These are phyloP conservation scores for Scytalidium lignicola DNA, from an alignment of 2,329 filamentous ascomycete species.

Conservation along the genomic window DNA sequence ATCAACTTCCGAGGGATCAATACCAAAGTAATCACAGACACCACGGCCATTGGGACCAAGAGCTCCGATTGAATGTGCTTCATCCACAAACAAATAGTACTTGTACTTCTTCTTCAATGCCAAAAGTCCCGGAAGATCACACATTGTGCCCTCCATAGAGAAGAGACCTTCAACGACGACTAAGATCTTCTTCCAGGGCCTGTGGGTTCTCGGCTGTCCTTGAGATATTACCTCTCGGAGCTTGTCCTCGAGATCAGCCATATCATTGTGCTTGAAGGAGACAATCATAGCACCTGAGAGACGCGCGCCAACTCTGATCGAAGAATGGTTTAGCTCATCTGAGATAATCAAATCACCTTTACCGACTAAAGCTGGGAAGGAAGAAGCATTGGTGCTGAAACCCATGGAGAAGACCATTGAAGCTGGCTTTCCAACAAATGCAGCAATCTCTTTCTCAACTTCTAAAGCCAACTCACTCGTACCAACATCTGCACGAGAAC, in stretches of 20 bases:
- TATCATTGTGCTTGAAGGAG: conserved; percentile 98
- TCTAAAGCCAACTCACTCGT: conserved; percentile 84
- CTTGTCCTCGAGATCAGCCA: conserved; percentile 77
- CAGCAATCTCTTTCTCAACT: conserved; percentile 83
- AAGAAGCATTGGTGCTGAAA: conserved; percentile 89
- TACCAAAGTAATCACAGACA: conserved; percentile 94
- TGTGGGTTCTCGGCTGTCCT: conserved; percentile 95
- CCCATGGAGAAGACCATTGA: conserved; percentile 99
- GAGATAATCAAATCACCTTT: conserved; percentile 95
- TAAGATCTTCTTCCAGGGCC: conserved; percentile 98
- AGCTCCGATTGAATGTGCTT: conserved; percentile 93
- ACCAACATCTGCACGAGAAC: conserved; percentile 76
- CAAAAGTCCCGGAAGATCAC: conserved; percentile 87
- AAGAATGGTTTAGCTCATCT: conserved; percentile 96
- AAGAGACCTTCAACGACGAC: conserved; percentile 96
- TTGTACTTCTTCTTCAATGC: conserved; percentile 92
- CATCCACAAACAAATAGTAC: conserved; percentile 91
- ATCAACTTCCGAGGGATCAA: conserved; percentile 83
- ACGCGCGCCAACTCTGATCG: conserved; percentile 91
- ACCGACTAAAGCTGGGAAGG: conserved; percentile 86
- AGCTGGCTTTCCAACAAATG: conserved; percentile 88
- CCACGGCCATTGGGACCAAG: conserved; percentile 83
- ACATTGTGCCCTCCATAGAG: conserved; percentile 99
- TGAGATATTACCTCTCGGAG: conserved; percentile 92
- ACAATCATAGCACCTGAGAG: conserved; percentile 91